Evolutionary conservation across 257 asterid genomes (phyloP).

Genomic region (Nicotiana knightiana): DNA sequence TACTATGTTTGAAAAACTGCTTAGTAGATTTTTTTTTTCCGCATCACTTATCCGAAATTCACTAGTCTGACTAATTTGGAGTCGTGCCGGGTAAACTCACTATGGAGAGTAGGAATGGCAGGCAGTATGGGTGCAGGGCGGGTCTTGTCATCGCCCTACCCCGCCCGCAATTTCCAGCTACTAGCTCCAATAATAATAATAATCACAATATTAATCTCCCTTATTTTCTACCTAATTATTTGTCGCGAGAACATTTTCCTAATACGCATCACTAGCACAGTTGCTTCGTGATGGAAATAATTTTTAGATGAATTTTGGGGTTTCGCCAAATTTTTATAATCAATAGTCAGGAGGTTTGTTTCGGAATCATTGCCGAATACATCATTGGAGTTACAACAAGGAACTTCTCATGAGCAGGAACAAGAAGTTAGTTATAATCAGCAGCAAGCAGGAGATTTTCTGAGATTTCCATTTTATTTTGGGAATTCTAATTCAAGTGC

Average conservation of each 20-base stretch:
- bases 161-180: too few relatives aligned
- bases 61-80: background rate
- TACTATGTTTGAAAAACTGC: background rate
- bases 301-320: background rate
- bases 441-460: background rate
- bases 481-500: background rate
- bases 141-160: too few relatives aligned
- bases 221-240: background rate
- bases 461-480: background rate
- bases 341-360: background rate
- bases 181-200: too few relatives aligned
- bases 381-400: background rate
- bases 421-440: background rate
- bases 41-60: background rate
- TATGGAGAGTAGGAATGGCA: background rate
- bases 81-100: background rate
- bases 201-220: background rate
- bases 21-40: background rate
- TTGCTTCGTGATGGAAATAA: background rate
- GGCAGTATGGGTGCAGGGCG: too few relatives aligned
- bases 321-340: background rate
- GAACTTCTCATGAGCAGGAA: background rate
- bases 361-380: background rate
- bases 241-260: background rate
- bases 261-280: background rate